Base-by-base conservation (phyloP, 805 yeast species). In the Yarrowia osloensis region DNA sequence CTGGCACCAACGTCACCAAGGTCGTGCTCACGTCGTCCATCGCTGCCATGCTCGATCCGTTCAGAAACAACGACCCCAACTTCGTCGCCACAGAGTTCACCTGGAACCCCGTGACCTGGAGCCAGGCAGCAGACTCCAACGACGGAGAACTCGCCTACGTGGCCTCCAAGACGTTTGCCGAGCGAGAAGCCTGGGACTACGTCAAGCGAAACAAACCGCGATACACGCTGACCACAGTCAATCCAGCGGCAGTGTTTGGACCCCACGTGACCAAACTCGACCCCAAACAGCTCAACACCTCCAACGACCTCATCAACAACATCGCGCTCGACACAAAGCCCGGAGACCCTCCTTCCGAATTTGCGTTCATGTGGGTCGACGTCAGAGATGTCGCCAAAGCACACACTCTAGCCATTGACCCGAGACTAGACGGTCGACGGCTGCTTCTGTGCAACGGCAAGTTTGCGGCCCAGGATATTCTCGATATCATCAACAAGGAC, bases 361-460 rank as follows among this genome's bases (percentile, higher is more conserved):
- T 74, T 12, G 49, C 44, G 8, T 57, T 57, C 63, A 21, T 40
- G 35, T 57, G 63, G 67, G 78, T 84, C 37, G 89, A 87, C 73
- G 89, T 86, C 8, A 80, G 88, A 72, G 90, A 87, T 71, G 88
- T 84, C 42, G 88, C 90, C 4, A 73, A 72, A 52, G 86, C 87
- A 5, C 90, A 87, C 71, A 70, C 84, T 19, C 70, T 73, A n/a
- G 86, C 88, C 4, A 77, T 84, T 67, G 70, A 69, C 75, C 55
- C 74, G 74, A 21, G 15, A 8, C 59, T 68, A 17, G 69, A 72
- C n/a, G 65, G 70, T 68, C 70, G 74, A 19, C 69, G 71, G 65
- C 69, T 74, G 54, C 55, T 73, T 28, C 49, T 65, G 40, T 70
- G 71, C n/a, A 40, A 26, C 12, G 75, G 75, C 19, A 40, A 49